Conservation (phyloP, 306 rosid species). For the Corylus americana region DNA sequence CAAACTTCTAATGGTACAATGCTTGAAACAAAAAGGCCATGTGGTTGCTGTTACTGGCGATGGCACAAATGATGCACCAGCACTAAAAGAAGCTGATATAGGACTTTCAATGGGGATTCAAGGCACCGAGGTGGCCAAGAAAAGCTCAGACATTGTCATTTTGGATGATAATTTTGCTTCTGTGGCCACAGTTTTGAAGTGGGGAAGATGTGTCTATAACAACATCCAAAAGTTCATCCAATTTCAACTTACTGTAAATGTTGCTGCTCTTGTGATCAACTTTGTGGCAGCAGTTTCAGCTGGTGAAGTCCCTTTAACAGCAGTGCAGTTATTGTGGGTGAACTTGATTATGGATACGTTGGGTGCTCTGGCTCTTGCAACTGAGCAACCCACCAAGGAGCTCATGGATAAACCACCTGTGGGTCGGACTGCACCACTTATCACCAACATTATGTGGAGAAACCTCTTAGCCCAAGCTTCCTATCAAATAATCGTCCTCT, state of each 20-base stretch:
- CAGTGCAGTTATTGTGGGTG: constrained; percentile 29
- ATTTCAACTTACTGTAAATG: constrained; percentile 25
- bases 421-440: not conserved
- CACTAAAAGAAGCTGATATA: constrained; percentile 33
- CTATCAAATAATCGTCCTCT: constrained; percentile 15
- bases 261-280: constrained; percentile 26
- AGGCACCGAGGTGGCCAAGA: constrained; percentile 32
- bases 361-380: constrained; percentile 32
- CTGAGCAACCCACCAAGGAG: constrained; percentile 26
- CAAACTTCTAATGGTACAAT: constrained; percentile 29
- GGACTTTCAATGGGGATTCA: constrained; percentile 39
- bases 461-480: constrained; percentile 28
- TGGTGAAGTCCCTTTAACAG: constrained; percentile 24
- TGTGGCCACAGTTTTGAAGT: constrained; percentile 14
- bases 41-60: constrained; percentile 35
- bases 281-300: constrained; percentile 17
- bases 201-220: constrained; percentile 32
- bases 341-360: constrained; percentile 28
- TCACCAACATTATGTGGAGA: constrained; percentile 21
- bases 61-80: constrained; percentile 32
- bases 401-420: constrained; percentile 7
- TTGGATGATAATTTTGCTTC: constrained; percentile 36
- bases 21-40: constrained; percentile 27
- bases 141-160: constrained; percentile 36
- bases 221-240: constrained; percentile 34